Base-by-base conservation (phyloP, 768 basidiomycete species). In the Phlebiopsis flavidoalba region DNA sequence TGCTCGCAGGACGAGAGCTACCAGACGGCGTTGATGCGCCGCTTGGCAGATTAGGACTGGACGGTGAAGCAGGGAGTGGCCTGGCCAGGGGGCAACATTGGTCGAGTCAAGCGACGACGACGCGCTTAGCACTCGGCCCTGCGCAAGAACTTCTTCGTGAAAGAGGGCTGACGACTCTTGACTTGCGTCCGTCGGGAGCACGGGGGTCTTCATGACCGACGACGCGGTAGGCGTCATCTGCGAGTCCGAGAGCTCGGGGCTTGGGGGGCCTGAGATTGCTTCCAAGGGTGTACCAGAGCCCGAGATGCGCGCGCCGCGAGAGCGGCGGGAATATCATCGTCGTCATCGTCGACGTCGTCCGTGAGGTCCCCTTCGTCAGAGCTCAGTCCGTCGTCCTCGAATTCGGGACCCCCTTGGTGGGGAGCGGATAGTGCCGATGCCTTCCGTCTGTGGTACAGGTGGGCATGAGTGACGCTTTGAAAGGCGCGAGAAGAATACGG, bases 341-440 rank as follows among this genome's bases (percentile, higher is more conserved):
- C 66, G 4, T 74, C 75, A n/a, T 74, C 70, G 49, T 65, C 72
- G 40, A 67, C 69, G 49, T 76, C 73, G 43, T 69, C 68, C 14
- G 73, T 72, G 2, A 72, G 73, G 26, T 78, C 77, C 15, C 75
- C 75, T 35, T 81, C 80, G 45, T 83, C 82, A 0, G 79, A 81
- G 31, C 85, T 88, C 10, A 91, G 74, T 4, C 87, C 92, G 66
- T 93, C 93, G 66, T 94, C 93, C 69, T 88, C 81, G 64, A 83
- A 84, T 22, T 77, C 81, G 2, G 83, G 83, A 7, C 78, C 79
- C 4, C 63, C 69, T 19, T 83, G 76, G 69, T 84, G 75, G 2
- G n/a, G 86, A 88, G 31, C 89, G 87, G 24, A 91, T 75, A 2
- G 93, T 95, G 55, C 93, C 93, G 31, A 94, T 85, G 24, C 93